Evolutionary conservation across 371 early-diverging fungal genomes (phyloP).

Genomic region (Mucor piriformis): DNA sequence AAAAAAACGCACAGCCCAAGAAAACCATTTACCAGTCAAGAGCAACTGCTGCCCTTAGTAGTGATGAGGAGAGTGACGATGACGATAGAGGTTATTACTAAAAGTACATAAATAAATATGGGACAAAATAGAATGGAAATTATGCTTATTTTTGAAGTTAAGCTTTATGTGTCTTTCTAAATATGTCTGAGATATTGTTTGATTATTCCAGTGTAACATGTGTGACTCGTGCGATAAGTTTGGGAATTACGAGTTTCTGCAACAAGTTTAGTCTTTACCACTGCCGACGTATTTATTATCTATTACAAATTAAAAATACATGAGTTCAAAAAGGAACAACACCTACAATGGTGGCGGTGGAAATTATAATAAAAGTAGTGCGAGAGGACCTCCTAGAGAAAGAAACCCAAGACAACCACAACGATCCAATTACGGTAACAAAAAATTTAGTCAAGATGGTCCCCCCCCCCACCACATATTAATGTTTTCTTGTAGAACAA

Average conservation of each 20-base stretch:
- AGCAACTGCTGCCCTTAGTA: conserved; percentile 61
- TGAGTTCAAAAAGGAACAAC: conserved; percentile 21
- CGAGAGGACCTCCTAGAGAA: conserved; percentile 17
- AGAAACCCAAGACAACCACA: conserved; percentile 5
- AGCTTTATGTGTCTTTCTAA: too few species aligned
- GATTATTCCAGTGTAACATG: too few species aligned
- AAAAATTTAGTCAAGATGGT: not conserved
- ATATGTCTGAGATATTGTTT: too few species aligned
- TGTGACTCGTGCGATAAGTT: too few species aligned
- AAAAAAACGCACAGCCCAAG: conserved; percentile 19
- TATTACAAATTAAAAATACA: not conserved
- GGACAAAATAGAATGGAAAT: not conserved
- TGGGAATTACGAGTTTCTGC: too few species aligned
- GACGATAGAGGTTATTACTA: conserved; percentile 55
- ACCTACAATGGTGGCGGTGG: conserved; percentile 4
- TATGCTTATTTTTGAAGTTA: too few species aligned
- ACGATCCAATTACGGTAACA: not conserved
- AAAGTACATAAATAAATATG: not conserved
- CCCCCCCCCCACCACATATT: not conserved
- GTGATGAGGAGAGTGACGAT: conserved; percentile 60
- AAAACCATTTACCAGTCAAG: conserved; percentile 49
- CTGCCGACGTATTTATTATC: too few species aligned
- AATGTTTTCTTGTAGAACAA: not conserved
- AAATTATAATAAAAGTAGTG: conserved; percentile 1
- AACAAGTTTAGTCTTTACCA: too few species aligned